These are phyloP conservation scores for Hebeloma cylindrosporum DNA, from an alignment of 768 basidiomycete genomes.

Conservation along the genomic window DNA sequence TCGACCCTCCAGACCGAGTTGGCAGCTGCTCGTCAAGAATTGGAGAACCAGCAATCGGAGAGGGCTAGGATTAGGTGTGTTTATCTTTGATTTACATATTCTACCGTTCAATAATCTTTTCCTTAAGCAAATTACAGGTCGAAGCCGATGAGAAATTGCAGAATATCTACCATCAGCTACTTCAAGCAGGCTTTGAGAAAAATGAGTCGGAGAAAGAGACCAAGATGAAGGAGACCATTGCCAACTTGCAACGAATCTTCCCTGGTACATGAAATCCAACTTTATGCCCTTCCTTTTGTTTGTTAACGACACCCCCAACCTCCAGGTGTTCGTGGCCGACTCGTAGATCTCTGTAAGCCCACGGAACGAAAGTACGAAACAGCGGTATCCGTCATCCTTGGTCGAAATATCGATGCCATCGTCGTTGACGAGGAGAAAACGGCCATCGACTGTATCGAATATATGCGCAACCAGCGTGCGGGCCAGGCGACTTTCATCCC, in stretches of 20 bases:
- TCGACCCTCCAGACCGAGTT: slow-evolving; percentile 58
- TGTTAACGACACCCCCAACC: neutral
- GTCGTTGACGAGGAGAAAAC: slow-evolving; percentile 97
- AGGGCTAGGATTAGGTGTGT: slow-evolving; percentile 73
- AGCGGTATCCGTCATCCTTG: slow-evolving; percentile 89
- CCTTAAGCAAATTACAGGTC: slow-evolving; percentile 76
- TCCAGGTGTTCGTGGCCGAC: slow-evolving; percentile 86
- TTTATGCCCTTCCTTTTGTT: neutral
- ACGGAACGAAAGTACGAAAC: slow-evolving; percentile 89
- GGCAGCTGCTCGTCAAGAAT: slow-evolving; percentile 65
- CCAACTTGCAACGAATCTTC: slow-evolving; percentile 84
- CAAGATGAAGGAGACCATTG: slow-evolving; percentile 82
- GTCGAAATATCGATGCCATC: slow-evolving; percentile 92
- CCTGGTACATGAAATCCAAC: slow-evolving; percentile 65
- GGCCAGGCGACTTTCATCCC: slow-evolving; percentile 98
- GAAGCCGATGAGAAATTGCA: slow-evolving; percentile 92
- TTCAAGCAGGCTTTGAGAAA: slow-evolving; percentile 88
- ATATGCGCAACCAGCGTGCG: slow-evolving; percentile 91
- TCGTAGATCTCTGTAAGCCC: slow-evolving; percentile 94
- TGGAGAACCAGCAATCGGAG: slow-evolving; percentile 86
- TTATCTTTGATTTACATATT: neutral
- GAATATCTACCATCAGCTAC: slow-evolving; percentile 76
- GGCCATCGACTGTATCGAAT: slow-evolving; percentile 98
- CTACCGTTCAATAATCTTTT: neutral
- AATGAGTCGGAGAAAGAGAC: slow-evolving; percentile 83